These are phyloP conservation scores for Syzygium aromaticum DNA, from an alignment of 345 rosid species.

Conservation along the genomic window DNA sequence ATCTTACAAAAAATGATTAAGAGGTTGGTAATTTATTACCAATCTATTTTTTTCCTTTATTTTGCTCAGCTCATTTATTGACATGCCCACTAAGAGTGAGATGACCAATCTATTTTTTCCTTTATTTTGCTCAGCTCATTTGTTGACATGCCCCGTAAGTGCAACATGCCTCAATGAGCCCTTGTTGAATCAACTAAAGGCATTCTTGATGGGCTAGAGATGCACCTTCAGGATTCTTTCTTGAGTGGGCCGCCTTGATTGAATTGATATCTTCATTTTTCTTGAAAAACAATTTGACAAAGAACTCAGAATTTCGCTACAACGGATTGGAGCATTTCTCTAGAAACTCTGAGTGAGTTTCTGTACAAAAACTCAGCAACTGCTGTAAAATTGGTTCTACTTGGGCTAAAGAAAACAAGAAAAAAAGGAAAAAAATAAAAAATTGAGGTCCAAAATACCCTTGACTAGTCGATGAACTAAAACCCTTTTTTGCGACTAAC, in stretches of 20 bases:
- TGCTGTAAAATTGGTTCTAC: rapidly evolving
- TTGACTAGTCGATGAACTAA: too few relatives aligned
- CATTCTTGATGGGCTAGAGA: background rate
- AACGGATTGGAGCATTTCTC: background rate
- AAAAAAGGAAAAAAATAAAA: too few relatives aligned
- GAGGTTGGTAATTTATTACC: background rate
- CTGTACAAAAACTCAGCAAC: background rate
- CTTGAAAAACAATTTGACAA: background rate
- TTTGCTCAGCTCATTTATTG: background rate
- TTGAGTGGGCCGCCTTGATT: background rate
- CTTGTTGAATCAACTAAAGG: rapidly evolving
- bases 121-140: too few relatives aligned
- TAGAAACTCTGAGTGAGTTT: background rate
- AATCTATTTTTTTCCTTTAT: background rate
- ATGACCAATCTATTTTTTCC: too few relatives aligned
- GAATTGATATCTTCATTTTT: background rate
- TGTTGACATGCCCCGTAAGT: too few relatives aligned
- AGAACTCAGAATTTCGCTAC: background rate
- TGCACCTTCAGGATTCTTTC: background rate
- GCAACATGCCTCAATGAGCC: background rate
- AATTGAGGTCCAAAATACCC: too few relatives aligned
- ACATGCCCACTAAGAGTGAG: background rate
- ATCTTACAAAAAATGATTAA: too few relatives aligned
- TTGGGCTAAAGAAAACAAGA: background rate
- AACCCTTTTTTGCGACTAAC: too few relatives aligned